phyloP scores from a whole-genome alignment of 2,329 filamentous ascomycete species.

The Penicillium sp. region DNA sequence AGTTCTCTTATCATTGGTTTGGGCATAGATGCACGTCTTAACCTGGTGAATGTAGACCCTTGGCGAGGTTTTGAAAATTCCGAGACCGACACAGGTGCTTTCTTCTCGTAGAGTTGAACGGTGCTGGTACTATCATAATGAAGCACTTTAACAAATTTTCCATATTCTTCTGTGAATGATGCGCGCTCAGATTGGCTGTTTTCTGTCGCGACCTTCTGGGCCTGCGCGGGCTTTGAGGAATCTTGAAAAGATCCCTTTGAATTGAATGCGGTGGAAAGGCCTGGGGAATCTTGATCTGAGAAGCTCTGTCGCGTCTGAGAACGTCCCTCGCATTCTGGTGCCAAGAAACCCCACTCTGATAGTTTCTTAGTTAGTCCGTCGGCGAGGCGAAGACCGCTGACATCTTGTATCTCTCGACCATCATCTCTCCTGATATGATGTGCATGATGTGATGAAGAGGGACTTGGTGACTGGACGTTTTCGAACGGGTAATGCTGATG shows the following conservation, averaged over 20 bases:
- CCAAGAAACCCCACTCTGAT: not conserved
- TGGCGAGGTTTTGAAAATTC: not conserved
- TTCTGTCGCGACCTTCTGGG: not conserved
- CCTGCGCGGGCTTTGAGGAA: not conserved
- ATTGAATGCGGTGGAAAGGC: not conserved
- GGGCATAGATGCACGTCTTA: not conserved
- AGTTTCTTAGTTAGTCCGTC: not conserved
- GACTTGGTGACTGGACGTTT: constrained; percentile 2
- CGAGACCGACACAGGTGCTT: not conserved
- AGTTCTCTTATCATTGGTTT: constrained; percentile 4
- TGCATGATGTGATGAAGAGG: not conserved
- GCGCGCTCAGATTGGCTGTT: not conserved
- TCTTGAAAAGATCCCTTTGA: not conserved
- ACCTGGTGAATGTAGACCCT: not conserved
- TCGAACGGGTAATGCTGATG: constrained; percentile 5
- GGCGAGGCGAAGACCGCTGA: not conserved
- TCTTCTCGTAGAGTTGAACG: constrained; percentile 5
- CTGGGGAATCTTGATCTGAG: not conserved
- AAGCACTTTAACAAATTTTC: constrained; percentile 1
- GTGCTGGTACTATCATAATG: constrained; percentile 1
- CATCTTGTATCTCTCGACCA: not conserved
- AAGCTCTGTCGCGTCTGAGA: not conserved
- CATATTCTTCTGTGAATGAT: constrained; percentile 2
- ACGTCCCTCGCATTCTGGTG: constrained; percentile 3
- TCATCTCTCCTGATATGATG: constrained; percentile 2